Evolutionary conservation across 139 green algal genomes (phyloP).

Genomic region (Volvox reticuliferus): DNA sequence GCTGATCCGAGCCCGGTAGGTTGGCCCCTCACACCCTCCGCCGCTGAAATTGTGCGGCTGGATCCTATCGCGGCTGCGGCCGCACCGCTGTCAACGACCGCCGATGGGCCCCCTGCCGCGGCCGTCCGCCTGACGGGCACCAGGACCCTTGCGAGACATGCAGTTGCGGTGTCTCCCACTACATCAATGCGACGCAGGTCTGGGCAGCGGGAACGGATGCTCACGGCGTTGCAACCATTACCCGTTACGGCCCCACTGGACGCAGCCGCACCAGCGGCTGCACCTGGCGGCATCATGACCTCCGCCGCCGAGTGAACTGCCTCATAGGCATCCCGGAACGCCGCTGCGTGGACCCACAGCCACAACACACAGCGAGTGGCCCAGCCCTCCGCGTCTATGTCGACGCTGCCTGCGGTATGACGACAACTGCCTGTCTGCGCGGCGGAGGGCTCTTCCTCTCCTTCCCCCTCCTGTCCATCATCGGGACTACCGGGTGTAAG

Average conservation of each 20-base stretch:
- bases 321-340: conserved; percentile 41
- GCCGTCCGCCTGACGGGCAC: neutral
- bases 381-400: conserved; percentile 28
- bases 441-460: neutral
- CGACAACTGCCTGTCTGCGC: no score
- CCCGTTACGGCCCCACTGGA: neutral
- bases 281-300: neutral
- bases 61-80: neutral
- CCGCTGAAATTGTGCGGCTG: neutral
- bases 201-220: conserved; percentile 30
- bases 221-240: neutral
- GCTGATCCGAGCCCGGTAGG: no score
- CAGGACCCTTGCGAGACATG: conserved; percentile 33
- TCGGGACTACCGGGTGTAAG: conserved; percentile 8
- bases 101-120: no score
- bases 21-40: no score
- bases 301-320: conserved; percentile 9
- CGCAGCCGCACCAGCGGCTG: neutral
- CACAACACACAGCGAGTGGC: conserved; percentile 37
- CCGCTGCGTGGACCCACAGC: conserved; percentile 61
- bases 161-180: conserved; percentile 28
- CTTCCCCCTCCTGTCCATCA: neutral
- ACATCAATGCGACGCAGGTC: conserved; percentile 58
- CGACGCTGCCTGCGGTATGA: neutral
- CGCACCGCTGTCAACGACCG: neutral